A percentile compares a stretch with the other conserved stretches of the same genome.
phyloP scores from a whole-genome alignment of 441 rosid species.

The Erysimum pusillum region DNA sequence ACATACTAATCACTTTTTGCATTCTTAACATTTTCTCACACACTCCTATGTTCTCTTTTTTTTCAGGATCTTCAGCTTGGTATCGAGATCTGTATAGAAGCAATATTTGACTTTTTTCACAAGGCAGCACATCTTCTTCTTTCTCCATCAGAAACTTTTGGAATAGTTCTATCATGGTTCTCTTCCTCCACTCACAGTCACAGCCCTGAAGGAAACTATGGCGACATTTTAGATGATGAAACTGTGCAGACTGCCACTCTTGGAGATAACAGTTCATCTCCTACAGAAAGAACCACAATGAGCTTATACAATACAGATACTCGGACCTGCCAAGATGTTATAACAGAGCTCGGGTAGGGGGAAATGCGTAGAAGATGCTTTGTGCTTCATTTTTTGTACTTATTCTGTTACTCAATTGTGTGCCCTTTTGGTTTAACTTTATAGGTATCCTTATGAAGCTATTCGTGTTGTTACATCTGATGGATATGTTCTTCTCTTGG shows the following conservation, averaged over 20 bases:
- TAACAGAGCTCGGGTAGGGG: conserved; percentile 92
- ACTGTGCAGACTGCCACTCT: conserved; percentile 58
- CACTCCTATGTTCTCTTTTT: conserved; percentile 1
- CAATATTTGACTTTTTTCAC: conserved; percentile 77
- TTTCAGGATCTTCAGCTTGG: conserved; percentile 92
- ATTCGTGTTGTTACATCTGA: conserved; percentile 87
- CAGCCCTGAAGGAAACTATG: conserved; percentile 38
- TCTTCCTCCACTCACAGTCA: conserved; percentile 47
- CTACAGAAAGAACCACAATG: conserved; percentile 56
- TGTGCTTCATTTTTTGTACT: neutral
- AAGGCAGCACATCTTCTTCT: conserved; percentile 78
- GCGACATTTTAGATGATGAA: conserved; percentile 45
- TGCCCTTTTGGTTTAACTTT: conserved; percentile 5
- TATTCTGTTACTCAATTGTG: conserved; percentile 13
- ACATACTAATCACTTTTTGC: conserved; percentile 5
- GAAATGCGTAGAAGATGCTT: neutral
- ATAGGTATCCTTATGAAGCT: conserved; percentile 94
- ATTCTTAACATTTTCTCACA: conserved; percentile 12
- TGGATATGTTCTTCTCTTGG: conserved; percentile 93
- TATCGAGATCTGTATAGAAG: conserved; percentile 85
- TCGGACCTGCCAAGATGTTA: conserved; percentile 94
- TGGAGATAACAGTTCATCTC: conserved; percentile 65
- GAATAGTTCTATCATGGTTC: conserved; percentile 57
- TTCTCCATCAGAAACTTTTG: conserved; percentile 73
- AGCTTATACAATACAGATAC: conserved; percentile 81